Evolutionary conservation across 2,329 filamentous ascomycete genomes (phyloP).

Genomic region (Xylariaceae sp.): DNA sequence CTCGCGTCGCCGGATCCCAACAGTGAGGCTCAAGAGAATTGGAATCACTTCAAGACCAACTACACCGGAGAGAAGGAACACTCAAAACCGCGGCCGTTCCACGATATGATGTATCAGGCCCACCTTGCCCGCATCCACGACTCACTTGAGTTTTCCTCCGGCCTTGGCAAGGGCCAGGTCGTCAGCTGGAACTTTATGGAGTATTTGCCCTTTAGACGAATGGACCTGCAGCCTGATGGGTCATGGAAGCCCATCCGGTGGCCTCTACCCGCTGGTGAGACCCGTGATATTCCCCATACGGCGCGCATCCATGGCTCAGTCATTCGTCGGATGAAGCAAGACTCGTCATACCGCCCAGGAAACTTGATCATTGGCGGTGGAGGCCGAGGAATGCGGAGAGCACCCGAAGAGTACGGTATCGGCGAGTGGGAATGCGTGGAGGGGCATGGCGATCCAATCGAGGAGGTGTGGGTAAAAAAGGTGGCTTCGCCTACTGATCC

Average conservation of each 20-base stretch:
- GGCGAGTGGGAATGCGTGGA: slow-evolving; percentile 73
- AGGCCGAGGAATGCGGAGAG: slow-evolving; percentile 68
- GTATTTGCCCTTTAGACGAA: slow-evolving; percentile 78
- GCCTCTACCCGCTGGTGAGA: slow-evolving; percentile 79
- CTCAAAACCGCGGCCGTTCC: slow-evolving; percentile 50
- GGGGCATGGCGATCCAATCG: slow-evolving; percentile 70
- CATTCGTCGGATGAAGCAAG: slow-evolving; percentile 70
- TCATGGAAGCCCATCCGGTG: slow-evolving; percentile 81
- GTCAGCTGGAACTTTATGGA: slow-evolving; percentile 78
- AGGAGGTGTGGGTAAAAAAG: slow-evolving; percentile 67
- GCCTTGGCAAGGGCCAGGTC: slow-evolving; percentile 61
- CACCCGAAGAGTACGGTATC: slow-evolving; percentile 67
- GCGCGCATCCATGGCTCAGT: slow-evolving; percentile 77
- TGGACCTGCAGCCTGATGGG: slow-evolving; percentile 76
- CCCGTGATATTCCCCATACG: slow-evolving; percentile 74
- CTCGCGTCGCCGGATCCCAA: slow-evolving; percentile 1
- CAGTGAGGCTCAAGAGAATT: slow-evolving; percentile 16
- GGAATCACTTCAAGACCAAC: slow-evolving; percentile 26
- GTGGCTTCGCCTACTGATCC: not conserved
- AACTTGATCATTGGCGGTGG: slow-evolving; percentile 83
- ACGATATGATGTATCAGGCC: slow-evolving; percentile 63
- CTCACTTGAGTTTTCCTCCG: slow-evolving; percentile 68
- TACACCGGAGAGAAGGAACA: slow-evolving; percentile 22
- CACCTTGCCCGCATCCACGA: slow-evolving; percentile 68
- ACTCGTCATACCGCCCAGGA: slow-evolving; percentile 72